Base-by-base conservation (phyloP, 2,329 filamentous ascomycete genomes). In the Metarhizium humberi region DNA sequence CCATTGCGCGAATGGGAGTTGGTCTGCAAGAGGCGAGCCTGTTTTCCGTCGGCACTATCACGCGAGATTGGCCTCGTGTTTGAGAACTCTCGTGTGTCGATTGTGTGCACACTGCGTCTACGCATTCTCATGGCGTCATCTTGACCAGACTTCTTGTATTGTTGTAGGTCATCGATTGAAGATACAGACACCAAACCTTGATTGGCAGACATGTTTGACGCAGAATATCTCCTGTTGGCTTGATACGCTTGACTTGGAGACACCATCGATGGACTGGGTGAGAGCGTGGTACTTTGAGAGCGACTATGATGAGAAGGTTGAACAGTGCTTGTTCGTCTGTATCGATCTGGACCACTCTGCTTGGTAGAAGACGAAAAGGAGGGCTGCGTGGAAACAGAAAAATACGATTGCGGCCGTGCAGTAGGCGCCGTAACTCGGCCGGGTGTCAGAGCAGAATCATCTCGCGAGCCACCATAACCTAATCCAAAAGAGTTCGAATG, bases 21-120 rank as follows among this genome's bases (percentile, higher is more conserved):
- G 30, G 60, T 62, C 42, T 67, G 64, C 55, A 70, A 66, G 40
- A 70, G 66, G 53, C 71, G 72, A 59, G 68, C 69, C 56, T 72
- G 65, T 61, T 75, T 78, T 6, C 40, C 16, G 20, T 57, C 54
- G 13, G 40, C 46, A 56, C 53, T 54, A 48, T 66, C 66, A 36
- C 62, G 60, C 36, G 63, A 60, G 18, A 56, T 43, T 18, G 42
- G 50, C 25, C 51, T 54, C 34, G 59, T 50, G 40, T 63, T 61
- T 14, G 58, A 52, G 16, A 60, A 54, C 29, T 69, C 64, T 30
- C 59, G 53, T 20, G 60, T 59, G 29, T 82, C 78, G 57, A 80
- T 70, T 18, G 83, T 86, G 61, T 89, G 89, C 73, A 95, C 81
- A 71, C 91, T 96, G 61, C 91, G 84, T 66, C 91, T 84, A 63